Evolutionary conservation across 2,329 filamentous ascomycete species (phyloP), one percentile per base, ranked within the genome.

Genomic region (Fusarium virguliforme): DNA sequence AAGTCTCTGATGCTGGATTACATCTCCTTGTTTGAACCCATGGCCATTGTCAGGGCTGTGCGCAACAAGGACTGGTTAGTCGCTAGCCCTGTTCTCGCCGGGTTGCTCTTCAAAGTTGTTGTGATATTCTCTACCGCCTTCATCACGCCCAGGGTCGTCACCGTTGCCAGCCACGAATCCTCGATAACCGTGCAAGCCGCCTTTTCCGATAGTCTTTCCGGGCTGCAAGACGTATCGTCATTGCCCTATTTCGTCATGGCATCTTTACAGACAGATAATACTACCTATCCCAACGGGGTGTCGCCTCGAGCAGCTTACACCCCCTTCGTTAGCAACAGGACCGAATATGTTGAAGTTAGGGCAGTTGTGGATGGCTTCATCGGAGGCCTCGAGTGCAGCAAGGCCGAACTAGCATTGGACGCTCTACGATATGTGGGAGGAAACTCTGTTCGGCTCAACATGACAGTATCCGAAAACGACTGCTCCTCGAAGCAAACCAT

Each of bases 1-100:
- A 73, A 74, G 59, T 80, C 79, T 15, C 65, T 83, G 37, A 67
- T 83, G 41, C 70, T 83, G 22, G 82, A 83, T 67, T 81, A 81
- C 18, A 61, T 77, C 13, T 78, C 80, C 35, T 75, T 78, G 64
- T 67, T 74, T 10, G 76, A 78, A 30, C 77, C 78, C 1, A 48
- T 66, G 50, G 77, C 76, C 3, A 58, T 81, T 2, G 18, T 76
- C 4, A 73, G 67, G 57, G 79, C 81, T 3, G 18, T 76, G 1
- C 74, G 69, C 24, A 81, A 82, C 38, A 69, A 73, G 41, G 82
- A 84, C 65, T 79, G 72, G 67, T 71, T 79, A 7, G 81, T 83
- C 8, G 76, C 74, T 1, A 72, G 70, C 24, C 70, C 78, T 0
- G 63, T 76, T 1, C 58, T 68, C 0, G 61, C 78, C 1, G 76